phyloP scores from a whole-genome alignment of 2,329 filamentous ascomycete genomes.

The Davidsoniella neocaledoniae region DNA sequence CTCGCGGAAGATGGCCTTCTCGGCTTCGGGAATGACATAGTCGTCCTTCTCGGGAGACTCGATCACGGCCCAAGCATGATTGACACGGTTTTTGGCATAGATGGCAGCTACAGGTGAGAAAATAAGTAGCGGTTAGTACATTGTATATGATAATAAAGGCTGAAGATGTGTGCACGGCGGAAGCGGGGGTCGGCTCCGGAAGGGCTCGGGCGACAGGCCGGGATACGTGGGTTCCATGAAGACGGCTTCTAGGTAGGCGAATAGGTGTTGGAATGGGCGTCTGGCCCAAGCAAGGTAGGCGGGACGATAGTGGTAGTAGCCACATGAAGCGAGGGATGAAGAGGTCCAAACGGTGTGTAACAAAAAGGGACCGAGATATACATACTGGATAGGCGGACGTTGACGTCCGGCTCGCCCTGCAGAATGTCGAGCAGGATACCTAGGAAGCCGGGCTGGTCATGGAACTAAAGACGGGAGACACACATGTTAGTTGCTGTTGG shows the following conservation, averaged over 20 bases:
- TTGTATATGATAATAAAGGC: neutral
- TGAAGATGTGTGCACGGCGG: neutral
- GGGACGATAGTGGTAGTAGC: neutral
- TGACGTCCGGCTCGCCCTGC: constrained; percentile 70
- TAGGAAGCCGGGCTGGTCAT: constrained; percentile 77
- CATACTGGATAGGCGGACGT: constrained; percentile 78
- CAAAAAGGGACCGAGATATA: constrained; percentile 15
- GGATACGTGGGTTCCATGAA: too few species aligned
- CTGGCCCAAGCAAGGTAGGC: neutral
- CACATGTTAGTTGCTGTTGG: neutral
- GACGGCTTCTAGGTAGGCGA: neutral
- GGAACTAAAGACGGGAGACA: constrained; percentile 43
- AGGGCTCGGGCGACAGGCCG: too few species aligned
- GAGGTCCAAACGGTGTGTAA: neutral
- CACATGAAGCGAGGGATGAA: neutral
- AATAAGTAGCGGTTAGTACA: constrained; percentile 5
- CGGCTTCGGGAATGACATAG: constrained; percentile 66
- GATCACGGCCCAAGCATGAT: constrained; percentile 69
- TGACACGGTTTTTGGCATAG: constrained; percentile 95
- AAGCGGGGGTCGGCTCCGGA: neutral
- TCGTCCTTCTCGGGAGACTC: constrained; percentile 54
- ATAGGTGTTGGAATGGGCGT: neutral
- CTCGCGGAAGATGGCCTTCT: constrained; percentile 74
- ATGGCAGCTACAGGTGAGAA: constrained; percentile 53
- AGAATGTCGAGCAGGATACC: constrained; percentile 83